phyloP scores from a whole-genome alignment of 129 eudicot species.

The Chrysanthemum lavandulifolium region DNA sequence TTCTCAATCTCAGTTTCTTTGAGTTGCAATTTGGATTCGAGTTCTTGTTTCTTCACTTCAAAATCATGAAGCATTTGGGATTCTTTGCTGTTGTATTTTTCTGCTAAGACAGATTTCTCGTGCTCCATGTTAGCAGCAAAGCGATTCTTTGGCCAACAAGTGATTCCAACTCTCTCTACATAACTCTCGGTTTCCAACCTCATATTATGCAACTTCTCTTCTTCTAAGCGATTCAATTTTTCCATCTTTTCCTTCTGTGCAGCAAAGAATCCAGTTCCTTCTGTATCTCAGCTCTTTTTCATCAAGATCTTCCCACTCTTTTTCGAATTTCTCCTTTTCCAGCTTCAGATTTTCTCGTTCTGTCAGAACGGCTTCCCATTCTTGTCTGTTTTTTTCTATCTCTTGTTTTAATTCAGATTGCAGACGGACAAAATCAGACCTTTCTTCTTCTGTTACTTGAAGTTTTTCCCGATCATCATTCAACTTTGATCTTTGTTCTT shows the following conservation, averaged over 20 bases:
- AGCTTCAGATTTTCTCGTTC: conserved; percentile 77
- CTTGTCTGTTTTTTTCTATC: conserved; percentile 60
- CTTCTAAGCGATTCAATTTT: conserved; percentile 57
- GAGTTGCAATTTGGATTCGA: conserved; percentile 57
- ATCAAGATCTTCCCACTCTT: conserved; percentile 97
- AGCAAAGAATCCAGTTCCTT: conserved; percentile 52
- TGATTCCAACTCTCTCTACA: conserved; percentile 70
- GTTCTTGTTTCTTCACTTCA: conserved; percentile 69
- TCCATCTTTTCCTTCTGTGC: conserved; percentile 55
- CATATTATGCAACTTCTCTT: conserved; percentile 62
- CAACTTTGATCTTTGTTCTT: conserved; percentile 45
- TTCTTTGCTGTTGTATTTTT: conserved; percentile 54
- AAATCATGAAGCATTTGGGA: conserved; percentile 62
- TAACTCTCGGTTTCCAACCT: conserved; percentile 58
- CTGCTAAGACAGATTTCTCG: conserved; percentile 54
- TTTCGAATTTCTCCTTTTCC: conserved; percentile 81
- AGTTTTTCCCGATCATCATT: conserved; percentile 65
- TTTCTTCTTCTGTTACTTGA: conserved; percentile 78
- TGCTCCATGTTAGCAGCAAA: conserved; percentile 80
- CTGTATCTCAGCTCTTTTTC: conserved; percentile 58
- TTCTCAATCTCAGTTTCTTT: conserved; percentile 59
- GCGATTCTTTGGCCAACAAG: conserved; percentile 71
- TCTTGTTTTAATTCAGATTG: conserved; percentile 80
- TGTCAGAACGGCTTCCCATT: conserved; percentile 60
- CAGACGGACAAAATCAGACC: conserved; percentile 57